These are phyloP conservation scores for Millerago galiae DNA, from an alignment of 805 yeast genomes.

Conservation along the genomic window DNA sequence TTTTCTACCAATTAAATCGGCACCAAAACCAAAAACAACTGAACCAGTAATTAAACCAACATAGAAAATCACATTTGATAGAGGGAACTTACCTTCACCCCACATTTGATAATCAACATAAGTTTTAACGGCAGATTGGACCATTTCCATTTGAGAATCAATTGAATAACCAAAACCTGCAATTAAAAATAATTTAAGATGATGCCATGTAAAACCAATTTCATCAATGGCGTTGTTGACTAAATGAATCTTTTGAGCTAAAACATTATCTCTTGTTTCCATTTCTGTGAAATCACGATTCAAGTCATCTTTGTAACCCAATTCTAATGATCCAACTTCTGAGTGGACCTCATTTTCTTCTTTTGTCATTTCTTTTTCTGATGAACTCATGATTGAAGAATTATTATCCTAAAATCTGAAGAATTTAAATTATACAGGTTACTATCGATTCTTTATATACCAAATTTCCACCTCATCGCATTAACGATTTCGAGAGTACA, in stretches of 20 bases:
- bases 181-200: slow-evolving; percentile 36
- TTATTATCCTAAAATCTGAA: too few species aligned
- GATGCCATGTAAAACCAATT: slow-evolving; percentile 54
- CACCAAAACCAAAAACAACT: slow-evolving; percentile 43
- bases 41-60: slow-evolving; percentile 46
- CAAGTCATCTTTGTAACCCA: background rate
- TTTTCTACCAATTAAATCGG: slow-evolving; percentile 45
- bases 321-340: background rate
- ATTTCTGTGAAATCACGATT: slow-evolving; percentile 10
- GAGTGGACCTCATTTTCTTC: too few species aligned
- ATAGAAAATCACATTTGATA: slow-evolving; percentile 37
- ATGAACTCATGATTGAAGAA: too few species aligned
- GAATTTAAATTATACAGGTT: too few species aligned
- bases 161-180: slow-evolving; percentile 51
- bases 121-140: slow-evolving; percentile 39
- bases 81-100: slow-evolving; percentile 32
- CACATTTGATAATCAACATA: slow-evolving; percentile 41
- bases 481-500: too few species aligned
- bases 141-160: slow-evolving; percentile 43
- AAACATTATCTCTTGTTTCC: slow-evolving; percentile 26
- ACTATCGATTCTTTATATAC: too few species aligned
- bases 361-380: too few species aligned
- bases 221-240: slow-evolving; percentile 52
- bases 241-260: slow-evolving; percentile 33
- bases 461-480: too few species aligned